Base-by-base conservation (phyloP, 139 green algal genomes). In the Zygnema circumcarinatum region DNA sequence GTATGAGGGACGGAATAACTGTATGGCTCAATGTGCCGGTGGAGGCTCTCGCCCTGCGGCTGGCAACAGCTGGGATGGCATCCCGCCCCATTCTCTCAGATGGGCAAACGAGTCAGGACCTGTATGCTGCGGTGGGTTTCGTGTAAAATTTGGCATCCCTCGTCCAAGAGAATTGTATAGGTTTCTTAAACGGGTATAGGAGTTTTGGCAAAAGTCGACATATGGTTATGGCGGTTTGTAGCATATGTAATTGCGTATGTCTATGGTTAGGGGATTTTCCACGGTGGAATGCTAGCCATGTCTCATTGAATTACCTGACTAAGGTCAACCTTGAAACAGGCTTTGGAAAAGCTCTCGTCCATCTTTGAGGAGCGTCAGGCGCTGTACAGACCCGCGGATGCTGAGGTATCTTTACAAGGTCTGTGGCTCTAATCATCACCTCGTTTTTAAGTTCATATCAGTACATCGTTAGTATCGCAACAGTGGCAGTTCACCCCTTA, bases 11-110 rank as follows among this genome's bases (percentile, higher is more conserved):
- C 76, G 76, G 76, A 1, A 62, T 84, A 0, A 84, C 76, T 7
- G 76, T 84, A 62, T 38, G 38, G 25, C 76, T 84, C 7, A 62
- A 84, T 62, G 76, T 84, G 76, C 76, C 76, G 3, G 22, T 84
- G 38, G 76, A 84, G 35, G 11, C 62, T 1, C 76, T 84, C 22
- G 76, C 76, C 2, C 3, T 74, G 20, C 38, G 76, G 11, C 20
- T 84, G 1, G 38, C 35, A 22, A 29, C 76, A 29, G 76, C 41
- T 36, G 35, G 76, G 47, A 84, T 36, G 0, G 35, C 35, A 20
- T 38, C 35, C 21, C 35, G 76, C 25, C 76, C 76, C 2, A 54
- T 74, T 36, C 76, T 84, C 1, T 29, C 38, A 36, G 33, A 84
- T 41, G 69, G 3, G 7, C 7, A 41, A 39, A 41, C 35, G 16